Base-by-base conservation (phyloP, 768 basidiomycete species). In the Russula olivacea region DNA sequence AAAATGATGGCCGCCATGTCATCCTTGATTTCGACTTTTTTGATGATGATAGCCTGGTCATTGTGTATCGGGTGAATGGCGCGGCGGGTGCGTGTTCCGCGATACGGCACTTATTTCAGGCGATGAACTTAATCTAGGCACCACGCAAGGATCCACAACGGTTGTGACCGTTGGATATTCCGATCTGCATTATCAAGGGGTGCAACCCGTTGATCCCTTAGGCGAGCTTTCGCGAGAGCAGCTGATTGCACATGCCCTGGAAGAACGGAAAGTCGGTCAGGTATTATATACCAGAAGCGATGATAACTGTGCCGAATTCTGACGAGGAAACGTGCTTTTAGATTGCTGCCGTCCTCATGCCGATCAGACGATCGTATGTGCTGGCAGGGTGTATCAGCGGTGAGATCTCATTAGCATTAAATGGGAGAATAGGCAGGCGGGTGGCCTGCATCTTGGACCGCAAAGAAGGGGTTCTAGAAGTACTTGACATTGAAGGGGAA, bases 21-120 rank as follows among this genome's bases (percentile, higher is more conserved):
- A 68, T 89, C 50, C 71, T 90, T 71, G 86, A 86, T 69, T 80
- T 76, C 48, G 86, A 89, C 59, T 91, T 91, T 75, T 90, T 93
- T 73, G 90, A 92, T 76, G 86, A 89, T 68, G 81, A 85, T 72
- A 76, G 73, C 69, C 71, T 90, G 63, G 79, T 89, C 67, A 76
- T 89, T 65, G 80, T 89, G 63, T 87, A 82, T 75, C 82, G 80
- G 72, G 72, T 74, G 71, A 76, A 76, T 61, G 75, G 74, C 62
- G 72, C 71, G 60, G 71, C 77, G 70, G 80, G 87, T 87, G 72
- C 76, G 83, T 75, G 66, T 67, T 61, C 61, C 47, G 23, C 65
- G 69, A 64, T 68, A 53, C 52, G 55, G 68, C 58, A 59, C 61
- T 69, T 63, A 61, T 58, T 28, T 49, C 57, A 55, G 21, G 49